phyloP scores from a whole-genome alignment of 2,329 filamentous ascomycete species.

The Chaetomium sp. region DNA sequence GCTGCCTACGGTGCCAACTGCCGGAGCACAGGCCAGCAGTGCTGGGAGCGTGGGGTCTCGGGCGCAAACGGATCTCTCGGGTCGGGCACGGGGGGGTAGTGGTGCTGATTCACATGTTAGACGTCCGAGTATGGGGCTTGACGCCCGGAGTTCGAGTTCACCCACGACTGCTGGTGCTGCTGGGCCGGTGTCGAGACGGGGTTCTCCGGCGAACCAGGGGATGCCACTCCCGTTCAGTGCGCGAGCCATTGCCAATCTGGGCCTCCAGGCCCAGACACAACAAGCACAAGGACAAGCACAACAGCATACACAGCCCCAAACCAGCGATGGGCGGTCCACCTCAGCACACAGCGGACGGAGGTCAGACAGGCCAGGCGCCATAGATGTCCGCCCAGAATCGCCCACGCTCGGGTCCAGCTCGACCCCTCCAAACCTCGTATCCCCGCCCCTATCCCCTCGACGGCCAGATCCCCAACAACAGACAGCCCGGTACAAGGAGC shows the following conservation, averaged over 20 bases:
- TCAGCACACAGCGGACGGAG: background rate
- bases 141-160: conserved; percentile 37
- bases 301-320: no score
- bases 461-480: background rate
- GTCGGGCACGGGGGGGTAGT: conserved; percentile 32
- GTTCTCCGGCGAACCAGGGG: conserved; percentile 24
- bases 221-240: conserved; percentile 32
- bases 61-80: conserved; percentile 59
- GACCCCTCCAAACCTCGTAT: conserved; percentile 5
- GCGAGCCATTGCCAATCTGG: conserved; percentile 21
- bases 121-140: conserved; percentile 34
- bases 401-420: conserved; percentile 11
- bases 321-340: background rate
- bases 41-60: conserved; percentile 45
- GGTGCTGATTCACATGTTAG: conserved; percentile 30
- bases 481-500: conserved; percentile 50
- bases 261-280: conserved; percentile 7
- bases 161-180: conserved; percentile 26
- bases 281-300: no score
- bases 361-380: conserved; percentile 4
- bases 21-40: conserved; percentile 22
- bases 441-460: conserved; percentile 13
- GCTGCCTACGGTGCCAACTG: conserved; percentile 36
- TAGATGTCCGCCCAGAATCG: conserved; percentile 9
- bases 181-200: conserved; percentile 16